These are phyloP conservation scores for Heliamphora exappendiculata DNA, from an alignment of 148 eudicot genomes.

Conservation along the genomic window DNA sequence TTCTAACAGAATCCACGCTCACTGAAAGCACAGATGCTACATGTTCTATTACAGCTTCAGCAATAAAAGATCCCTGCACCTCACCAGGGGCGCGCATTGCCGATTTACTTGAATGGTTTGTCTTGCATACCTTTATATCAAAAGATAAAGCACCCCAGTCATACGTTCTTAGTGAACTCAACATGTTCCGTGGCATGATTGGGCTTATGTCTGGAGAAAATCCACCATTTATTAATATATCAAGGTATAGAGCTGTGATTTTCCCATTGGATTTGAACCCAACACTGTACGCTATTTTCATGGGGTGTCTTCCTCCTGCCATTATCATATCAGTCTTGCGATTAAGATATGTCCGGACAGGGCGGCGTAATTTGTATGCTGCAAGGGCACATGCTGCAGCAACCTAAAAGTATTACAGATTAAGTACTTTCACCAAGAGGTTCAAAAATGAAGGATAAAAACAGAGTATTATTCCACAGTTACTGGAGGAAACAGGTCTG, in stretches of 20 bases:
- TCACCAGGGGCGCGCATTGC: slow-evolving; percentile 95
- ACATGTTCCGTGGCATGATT: slow-evolving; percentile 38
- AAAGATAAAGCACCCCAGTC: slow-evolving; percentile 87
- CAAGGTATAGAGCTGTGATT: slow-evolving; percentile 75
- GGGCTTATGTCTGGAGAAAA: slow-evolving; percentile 52
- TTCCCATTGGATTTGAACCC: slow-evolving; percentile 87
- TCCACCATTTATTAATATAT: slow-evolving; percentile 58
- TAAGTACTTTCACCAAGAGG: not conserved
- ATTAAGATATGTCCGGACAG: slow-evolving; percentile 66
- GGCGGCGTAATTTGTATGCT: slow-evolving; percentile 63
- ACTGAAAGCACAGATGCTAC: slow-evolving; percentile 59
- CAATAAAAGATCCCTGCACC: slow-evolving; percentile 67
- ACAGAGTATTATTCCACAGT: not conserved
- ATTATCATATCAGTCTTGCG: slow-evolving; percentile 89
- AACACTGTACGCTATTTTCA: slow-evolving; percentile 72
- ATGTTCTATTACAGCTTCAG: slow-evolving; percentile 79
- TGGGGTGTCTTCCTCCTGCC: slow-evolving; percentile 96
- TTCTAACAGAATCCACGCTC: slow-evolving; percentile 64
- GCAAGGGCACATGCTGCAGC: slow-evolving; percentile 90
- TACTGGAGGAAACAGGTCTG: not conserved
- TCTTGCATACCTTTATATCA: slow-evolving; percentile 74
- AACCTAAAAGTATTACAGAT: slow-evolving; percentile 31
- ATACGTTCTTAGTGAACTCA: slow-evolving; percentile 54
- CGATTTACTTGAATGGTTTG: slow-evolving; percentile 62
- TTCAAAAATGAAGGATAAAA: not conserved